phyloP scores from a whole-genome alignment of 352 stramenopile species.

The Lagenidium giganteum region DNA sequence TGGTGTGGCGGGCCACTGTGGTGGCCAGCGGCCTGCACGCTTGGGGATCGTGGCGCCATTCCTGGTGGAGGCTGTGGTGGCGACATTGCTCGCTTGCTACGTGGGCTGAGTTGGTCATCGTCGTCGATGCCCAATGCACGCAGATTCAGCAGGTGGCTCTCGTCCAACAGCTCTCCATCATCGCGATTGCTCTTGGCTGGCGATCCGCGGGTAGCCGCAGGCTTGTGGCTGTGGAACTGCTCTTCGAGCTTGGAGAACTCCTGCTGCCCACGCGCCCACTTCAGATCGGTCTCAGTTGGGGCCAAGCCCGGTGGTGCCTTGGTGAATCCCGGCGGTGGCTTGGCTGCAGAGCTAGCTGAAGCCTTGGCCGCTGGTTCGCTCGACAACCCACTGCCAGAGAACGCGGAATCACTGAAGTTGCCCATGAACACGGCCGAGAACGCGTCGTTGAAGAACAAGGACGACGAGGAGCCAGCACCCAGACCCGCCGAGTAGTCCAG shows the following conservation, averaged over 20 bases:
- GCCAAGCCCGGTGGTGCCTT: constrained; percentile 46
- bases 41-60: no score
- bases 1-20: not conserved
- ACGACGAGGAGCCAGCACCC: constrained; percentile 31
- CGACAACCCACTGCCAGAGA: no score
- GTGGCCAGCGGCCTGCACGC: no score
- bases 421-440: constrained; percentile 84
- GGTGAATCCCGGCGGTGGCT: constrained; percentile 49
- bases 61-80: not conserved
- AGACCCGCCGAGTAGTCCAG: constrained; percentile 11
- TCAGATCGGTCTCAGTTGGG: constrained; percentile 60
- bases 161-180: constrained; percentile 50
- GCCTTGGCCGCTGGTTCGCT: no score
- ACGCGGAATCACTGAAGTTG: constrained; percentile 51
- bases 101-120: constrained; percentile 29
- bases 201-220: not conserved
- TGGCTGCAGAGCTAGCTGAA: no score
- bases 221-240: constrained; percentile 25
- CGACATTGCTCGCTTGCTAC: constrained; percentile 8
- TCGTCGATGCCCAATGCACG: constrained; percentile 67
- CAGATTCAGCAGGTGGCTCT: constrained; percentile 61
- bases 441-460: constrained; percentile 82
- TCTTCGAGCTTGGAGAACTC: constrained; percentile 61
- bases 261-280: constrained; percentile 75
- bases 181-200: constrained; percentile 21